phyloP scores from a whole-genome alignment of 441 rosid genomes.

The Biscutella auriculata region DNA sequence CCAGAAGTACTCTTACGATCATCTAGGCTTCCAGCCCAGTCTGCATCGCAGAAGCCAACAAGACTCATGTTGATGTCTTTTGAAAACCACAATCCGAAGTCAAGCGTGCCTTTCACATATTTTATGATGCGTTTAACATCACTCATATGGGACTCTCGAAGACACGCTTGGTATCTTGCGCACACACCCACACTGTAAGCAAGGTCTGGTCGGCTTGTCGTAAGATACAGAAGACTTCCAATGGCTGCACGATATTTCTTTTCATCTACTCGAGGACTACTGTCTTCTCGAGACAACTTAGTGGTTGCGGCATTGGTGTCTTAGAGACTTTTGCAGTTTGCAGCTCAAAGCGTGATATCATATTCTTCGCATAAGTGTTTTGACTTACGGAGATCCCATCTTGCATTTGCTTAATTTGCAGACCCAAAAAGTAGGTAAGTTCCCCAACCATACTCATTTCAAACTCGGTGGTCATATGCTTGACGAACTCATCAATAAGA shows the following conservation, averaged over 20 bases:
- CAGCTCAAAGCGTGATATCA: neutral
- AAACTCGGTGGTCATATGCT: neutral
- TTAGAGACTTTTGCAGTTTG: rapidly evolving
- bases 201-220: neutral
- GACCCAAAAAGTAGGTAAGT: neutral
- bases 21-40: neutral
- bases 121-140: neutral
- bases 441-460: neutral
- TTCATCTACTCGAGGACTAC: rapidly evolving
- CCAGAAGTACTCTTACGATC: neutral
- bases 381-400: neutral
- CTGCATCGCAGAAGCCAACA: neutral
- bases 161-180: neutral
- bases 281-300: neutral
- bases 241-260: neutral
- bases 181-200: neutral
- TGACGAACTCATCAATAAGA: neutral
- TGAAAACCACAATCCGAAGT: rapidly evolving
- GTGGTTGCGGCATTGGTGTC: rapidly evolving
- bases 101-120: neutral
- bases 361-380: neutral
- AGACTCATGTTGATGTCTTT: neutral
- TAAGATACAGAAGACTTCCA: neutral
- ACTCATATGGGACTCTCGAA: rapidly evolving
- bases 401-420: neutral